Percentiles rank a stretch among this genome's conserved stretches.
Conservation (phyloP, 805 yeast species). For the Torulaspora gathmanii region DNA sequence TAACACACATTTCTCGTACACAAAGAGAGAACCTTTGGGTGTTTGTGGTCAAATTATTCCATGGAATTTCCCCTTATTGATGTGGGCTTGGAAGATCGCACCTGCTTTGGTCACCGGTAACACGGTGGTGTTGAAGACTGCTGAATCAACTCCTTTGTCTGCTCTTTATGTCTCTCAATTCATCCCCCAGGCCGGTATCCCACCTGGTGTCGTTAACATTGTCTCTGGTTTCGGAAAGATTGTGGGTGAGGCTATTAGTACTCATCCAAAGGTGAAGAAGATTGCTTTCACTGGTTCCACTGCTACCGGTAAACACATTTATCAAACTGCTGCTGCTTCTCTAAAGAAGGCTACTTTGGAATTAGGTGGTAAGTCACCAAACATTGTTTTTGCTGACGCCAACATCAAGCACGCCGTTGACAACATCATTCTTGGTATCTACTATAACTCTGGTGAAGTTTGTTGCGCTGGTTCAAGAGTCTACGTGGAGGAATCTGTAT, state of each 20-base stretch:
- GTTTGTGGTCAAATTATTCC: constrained; percentile 95
- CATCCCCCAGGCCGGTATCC: constrained; percentile 78
- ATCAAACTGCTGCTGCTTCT: constrained; percentile 73
- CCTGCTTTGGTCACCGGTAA: constrained; percentile 92
- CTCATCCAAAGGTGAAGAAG: constrained; percentile 79
- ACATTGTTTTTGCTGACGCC: constrained; percentile 82
- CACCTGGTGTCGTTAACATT: constrained; percentile 85
- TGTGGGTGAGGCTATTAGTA: constrained; percentile 75
- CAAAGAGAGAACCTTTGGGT: constrained; percentile 86
- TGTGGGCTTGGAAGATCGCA: constrained; percentile 93
- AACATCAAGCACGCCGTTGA: constrained; percentile 71
- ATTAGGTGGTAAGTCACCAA: constrained; percentile 95
- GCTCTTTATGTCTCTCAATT: constrained; percentile 70
- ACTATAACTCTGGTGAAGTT: constrained; percentile 92
- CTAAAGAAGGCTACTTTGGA: constrained; percentile 90
- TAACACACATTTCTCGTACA: constrained; percentile 64
- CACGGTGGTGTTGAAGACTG: constrained; percentile 81
- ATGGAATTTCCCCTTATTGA: constrained; percentile 93
- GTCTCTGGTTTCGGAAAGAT: constrained; percentile 81
- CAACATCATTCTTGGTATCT: constrained; percentile 75
- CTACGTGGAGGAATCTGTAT: constrained; percentile 78
- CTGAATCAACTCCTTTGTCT: constrained; percentile 88
- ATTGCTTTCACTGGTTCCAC: constrained; percentile 96
- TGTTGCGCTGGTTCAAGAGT: constrained; percentile 94
- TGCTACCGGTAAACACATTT: constrained; percentile 77